phyloP scores from a whole-genome alignment of 2,329 filamentous ascomycete genomes.

The Penicillium psychrosexuale region DNA sequence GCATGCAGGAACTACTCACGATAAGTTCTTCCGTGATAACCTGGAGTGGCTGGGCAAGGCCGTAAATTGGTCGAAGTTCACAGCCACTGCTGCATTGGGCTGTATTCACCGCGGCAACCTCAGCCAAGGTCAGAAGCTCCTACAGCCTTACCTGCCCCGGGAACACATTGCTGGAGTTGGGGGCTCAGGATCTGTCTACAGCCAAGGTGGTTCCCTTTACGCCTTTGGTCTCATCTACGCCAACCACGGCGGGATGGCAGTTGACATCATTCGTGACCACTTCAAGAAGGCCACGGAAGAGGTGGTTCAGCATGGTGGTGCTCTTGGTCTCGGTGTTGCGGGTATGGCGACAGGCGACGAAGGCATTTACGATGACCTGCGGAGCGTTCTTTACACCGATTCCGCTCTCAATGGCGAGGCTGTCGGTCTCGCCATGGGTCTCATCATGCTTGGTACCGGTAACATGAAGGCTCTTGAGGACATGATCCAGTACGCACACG shows the following conservation, averaged over 20 bases:
- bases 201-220: constrained; percentile 92
- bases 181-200: constrained; percentile 82
- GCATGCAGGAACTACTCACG: constrained; percentile 97
- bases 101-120: constrained; percentile 97
- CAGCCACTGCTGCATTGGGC: constrained; percentile 89
- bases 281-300: constrained; percentile 58
- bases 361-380: constrained; percentile 86
- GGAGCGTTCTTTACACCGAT: constrained; percentile 83
- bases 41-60: constrained; percentile 97
- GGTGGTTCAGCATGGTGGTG: constrained; percentile 94
- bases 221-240: constrained; percentile 95
- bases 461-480: constrained; percentile 90
- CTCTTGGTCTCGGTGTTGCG: constrained; percentile 89
- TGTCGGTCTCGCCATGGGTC: constrained; percentile 90
- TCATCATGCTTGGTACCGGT: constrained; percentile 98
- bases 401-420: constrained; percentile 96
- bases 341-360: constrained; percentile 95
- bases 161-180: constrained; percentile 60
- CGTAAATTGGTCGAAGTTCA: constrained; percentile 99
- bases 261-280: constrained; percentile 47
- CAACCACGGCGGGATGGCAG: constrained; percentile 89
- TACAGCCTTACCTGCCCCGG: constrained; percentile 90
- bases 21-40: constrained; percentile 98
- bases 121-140: constrained; percentile 84
- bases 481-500: constrained; percentile 96